phyloP scores from a whole-genome alignment of 345 rosid species.

The Aurinia saxatilis region DNA sequence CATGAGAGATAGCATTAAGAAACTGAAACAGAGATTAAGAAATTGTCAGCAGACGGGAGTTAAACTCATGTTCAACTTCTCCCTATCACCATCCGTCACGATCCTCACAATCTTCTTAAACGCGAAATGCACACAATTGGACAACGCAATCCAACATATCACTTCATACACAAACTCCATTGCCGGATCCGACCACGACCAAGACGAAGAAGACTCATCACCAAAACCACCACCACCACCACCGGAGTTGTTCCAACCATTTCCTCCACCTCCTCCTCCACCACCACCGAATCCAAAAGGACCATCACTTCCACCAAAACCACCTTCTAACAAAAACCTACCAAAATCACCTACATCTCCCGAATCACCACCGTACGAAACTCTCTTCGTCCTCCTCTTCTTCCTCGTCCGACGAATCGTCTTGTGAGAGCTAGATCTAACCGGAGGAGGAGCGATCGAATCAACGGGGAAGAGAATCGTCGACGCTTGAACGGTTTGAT shows the following conservation, averaged over 20 bases:
- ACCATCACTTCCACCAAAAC: slow-evolving; percentile 32
- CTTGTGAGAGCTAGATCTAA: slow-evolving; percentile 34
- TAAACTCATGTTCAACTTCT: slow-evolving; percentile 49
- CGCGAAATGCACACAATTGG: slow-evolving; percentile 81
- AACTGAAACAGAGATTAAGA: background rate
- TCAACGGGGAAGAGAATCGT: slow-evolving; percentile 34
- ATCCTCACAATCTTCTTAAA: slow-evolving; percentile 63
- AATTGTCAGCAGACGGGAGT: slow-evolving; percentile 41
- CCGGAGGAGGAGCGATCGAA: slow-evolving; percentile 49
- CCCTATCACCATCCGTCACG: slow-evolving; percentile 45
- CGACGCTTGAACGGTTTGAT: slow-evolving; percentile 29
- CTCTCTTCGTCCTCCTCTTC: slow-evolving; percentile 53
- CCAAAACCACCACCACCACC: slow-evolving; percentile 47
- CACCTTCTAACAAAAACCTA: slow-evolving; percentile 41
- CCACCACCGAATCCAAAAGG: slow-evolving; percentile 41
- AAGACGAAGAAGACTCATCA: slow-evolving; percentile 58
- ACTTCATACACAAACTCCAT: slow-evolving; percentile 85
- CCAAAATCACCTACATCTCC: slow-evolving; percentile 41
- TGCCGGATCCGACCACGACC: slow-evolving; percentile 53
- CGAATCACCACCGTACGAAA: slow-evolving; percentile 35
- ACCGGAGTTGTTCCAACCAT: slow-evolving; percentile 63
- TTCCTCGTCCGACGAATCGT: slow-evolving; percentile 49
- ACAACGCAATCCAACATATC: slow-evolving; percentile 81
- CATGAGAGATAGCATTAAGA: background rate
- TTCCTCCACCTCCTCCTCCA: slow-evolving; percentile 43